Evolutionary conservation across 371 early-diverging fungal genomes (phyloP).

Genomic region (Mortierella sp.): DNA sequence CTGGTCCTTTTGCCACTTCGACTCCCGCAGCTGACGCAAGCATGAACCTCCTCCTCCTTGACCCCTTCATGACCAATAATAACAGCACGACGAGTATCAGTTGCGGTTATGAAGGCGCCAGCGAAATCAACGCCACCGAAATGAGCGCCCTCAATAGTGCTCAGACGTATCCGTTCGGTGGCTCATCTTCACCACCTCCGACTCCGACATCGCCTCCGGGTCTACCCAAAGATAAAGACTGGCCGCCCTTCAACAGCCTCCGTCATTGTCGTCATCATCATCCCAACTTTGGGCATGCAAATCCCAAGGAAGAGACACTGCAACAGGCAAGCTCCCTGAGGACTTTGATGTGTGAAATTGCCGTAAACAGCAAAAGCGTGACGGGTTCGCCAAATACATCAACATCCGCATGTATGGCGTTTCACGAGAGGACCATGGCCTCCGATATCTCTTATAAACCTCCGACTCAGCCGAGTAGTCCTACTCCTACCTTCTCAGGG

Average conservation of each 20-base stretch:
- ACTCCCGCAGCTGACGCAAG: no score
- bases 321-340: no score
- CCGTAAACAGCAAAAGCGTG: neutral
- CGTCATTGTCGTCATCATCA: neutral
- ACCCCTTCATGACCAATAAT: conserved; percentile 30
- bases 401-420: neutral
- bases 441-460: conserved; percentile 36
- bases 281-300: no score
- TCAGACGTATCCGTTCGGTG: no score
- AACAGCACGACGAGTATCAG: conserved; percentile 13
- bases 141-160: no score
- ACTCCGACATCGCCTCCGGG: no score
- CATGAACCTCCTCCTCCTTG: no score
- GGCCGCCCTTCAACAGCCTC: neutral
- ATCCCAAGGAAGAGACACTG: no score
- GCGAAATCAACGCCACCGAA: neutral
- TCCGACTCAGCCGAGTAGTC: conserved; percentile 10
- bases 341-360: no score
- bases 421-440: no score
- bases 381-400: neutral
- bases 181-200: neutral
- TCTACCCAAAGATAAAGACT: no score
- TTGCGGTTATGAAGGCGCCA: neutral
- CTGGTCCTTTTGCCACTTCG: neutral
- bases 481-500: neutral